Percentiles rank a stretch among this genome's conserved stretches.
phyloP scores from a whole-genome alignment of 345 rosid species.

The Salix purpurea region DNA sequence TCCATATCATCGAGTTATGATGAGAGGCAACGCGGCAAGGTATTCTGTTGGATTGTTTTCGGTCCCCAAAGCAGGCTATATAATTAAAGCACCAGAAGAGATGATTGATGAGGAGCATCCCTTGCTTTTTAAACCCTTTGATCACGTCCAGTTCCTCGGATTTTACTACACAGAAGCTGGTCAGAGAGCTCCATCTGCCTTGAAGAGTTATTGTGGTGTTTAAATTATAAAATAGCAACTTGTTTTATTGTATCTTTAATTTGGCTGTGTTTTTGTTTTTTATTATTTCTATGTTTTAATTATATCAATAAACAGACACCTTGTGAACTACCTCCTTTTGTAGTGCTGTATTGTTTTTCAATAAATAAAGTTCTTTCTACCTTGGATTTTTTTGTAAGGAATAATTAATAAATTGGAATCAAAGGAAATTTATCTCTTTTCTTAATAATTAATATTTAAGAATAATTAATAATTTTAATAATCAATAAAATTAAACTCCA shows the following conservation, averaged over 20 bases:
- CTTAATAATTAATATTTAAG: too few species aligned
- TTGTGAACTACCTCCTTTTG: too few species aligned
- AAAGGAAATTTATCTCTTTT: too few species aligned
- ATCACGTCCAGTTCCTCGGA: conserved; percentile 13
- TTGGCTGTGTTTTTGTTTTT: background rate
- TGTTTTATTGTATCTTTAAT: background rate
- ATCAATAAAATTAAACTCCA: too few species aligned
- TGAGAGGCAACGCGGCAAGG: conserved; percentile 43
- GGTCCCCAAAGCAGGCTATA: conserved; percentile 9
- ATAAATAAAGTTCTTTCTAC: too few species aligned
- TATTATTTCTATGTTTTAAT: too few species aligned
- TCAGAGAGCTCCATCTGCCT: conserved; percentile 13
- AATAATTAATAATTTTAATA: too few species aligned
- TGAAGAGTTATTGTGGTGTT: conserved; percentile 20
- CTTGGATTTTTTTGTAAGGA: too few species aligned
- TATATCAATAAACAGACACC: too few species aligned
- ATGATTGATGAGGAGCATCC: conserved; percentile 33
- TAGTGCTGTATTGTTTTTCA: too few species aligned
- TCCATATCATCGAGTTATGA: conserved; percentile 65
- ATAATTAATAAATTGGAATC: too few species aligned
- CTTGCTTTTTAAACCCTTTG: conserved; percentile 31
- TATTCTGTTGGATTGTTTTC: conserved; percentile 30
- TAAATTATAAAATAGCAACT: background rate
- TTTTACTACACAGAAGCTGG: conserved; percentile 8
- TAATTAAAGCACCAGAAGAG: conserved; percentile 22